Evolutionary conservation across 2,329 filamentous ascomycete genomes (phyloP), one percentile per base, ranked within the genome.

Genomic region (Epichloe gansuensis): DNA sequence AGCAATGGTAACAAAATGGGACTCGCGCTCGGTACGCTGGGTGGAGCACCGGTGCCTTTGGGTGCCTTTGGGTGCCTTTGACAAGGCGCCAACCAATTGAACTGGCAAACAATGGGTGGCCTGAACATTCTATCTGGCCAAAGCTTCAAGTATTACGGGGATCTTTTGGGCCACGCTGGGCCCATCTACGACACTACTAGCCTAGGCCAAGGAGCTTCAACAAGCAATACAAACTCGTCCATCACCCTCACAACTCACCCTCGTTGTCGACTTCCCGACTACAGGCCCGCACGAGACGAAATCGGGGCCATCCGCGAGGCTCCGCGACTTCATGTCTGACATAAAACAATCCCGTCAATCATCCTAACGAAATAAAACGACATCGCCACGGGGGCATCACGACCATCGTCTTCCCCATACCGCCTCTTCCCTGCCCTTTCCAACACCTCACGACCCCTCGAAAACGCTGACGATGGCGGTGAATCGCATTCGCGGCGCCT

Each of bases 401-500:
- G 9, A 39, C 27, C 48, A 38, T 45, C 12, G 13, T 34, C 47
- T 34, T 42, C 49, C 35, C 45, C 54, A 56, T 54, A 50, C 51
- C 25, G 41, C 51, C 43, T 23, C 8, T 56, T 31, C 27, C 56
- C 47, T 62, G 59, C 59, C 59, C 62, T 61, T 60, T 31, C 59
- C 54, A 58, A 59, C 53, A 50, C 52, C 52, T 42, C 55, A 50
- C 49, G 55, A 45, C 36, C 52, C 52, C 51, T 58, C 56, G 12
- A 27, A n/a, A 25, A 48, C 35, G 42, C 58, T 56, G 55, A 73
- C 65, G 62, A 95, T 95, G 89, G 91, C 93, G 66, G 91, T 97
- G 68, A 97, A 93, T 74, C 86, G 91, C 70, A 93, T 98, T 69
- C 84, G 87, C 68, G 90, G 87, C 71, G 93, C 91, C 64, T 95